Percentiles rank a stretch among this genome's conserved stretches.
These are phyloP conservation scores for Xylaria sp. DNA, from an alignment of 495 filamentous ascomycete species.

Conservation along the genomic window DNA sequence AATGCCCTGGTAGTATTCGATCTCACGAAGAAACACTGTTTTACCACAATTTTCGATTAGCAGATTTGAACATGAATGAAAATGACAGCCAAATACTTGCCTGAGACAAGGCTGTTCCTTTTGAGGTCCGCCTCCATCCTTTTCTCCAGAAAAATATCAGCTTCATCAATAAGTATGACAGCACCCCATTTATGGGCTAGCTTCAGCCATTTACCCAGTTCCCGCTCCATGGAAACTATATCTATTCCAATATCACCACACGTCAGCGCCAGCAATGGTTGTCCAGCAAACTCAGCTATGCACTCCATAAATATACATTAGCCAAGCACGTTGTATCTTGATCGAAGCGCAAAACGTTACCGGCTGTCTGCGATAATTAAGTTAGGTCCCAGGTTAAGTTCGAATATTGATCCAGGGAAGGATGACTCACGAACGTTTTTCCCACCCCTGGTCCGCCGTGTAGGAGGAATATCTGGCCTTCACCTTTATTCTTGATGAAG, in stretches of 20 bases:
- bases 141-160: background rate
- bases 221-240: background rate
- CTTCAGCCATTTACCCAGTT: constrained; percentile 17
- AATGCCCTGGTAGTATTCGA: constrained; percentile 66
- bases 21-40: constrained; percentile 54
- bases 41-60: background rate
- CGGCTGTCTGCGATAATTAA: background rate
- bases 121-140: background rate
- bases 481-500: constrained; percentile 53
- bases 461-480: constrained; percentile 58
- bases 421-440: constrained; percentile 41
- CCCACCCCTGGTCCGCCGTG: constrained; percentile 59
- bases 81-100: background rate
- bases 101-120: constrained; percentile 2
- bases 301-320: background rate
- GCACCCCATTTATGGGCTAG: constrained; percentile 23
- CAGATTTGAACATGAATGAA: background rate
- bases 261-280: background rate
- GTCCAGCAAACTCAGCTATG: background rate
- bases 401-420: background rate
- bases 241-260: constrained; percentile 6
- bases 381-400: background rate
- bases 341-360: background rate
- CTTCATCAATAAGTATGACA: constrained; percentile 33
- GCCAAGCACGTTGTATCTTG: too few species aligned